phyloP scores from a whole-genome alignment of 768 basidiomycete genomes.

The Lactarius akahatsu region DNA sequence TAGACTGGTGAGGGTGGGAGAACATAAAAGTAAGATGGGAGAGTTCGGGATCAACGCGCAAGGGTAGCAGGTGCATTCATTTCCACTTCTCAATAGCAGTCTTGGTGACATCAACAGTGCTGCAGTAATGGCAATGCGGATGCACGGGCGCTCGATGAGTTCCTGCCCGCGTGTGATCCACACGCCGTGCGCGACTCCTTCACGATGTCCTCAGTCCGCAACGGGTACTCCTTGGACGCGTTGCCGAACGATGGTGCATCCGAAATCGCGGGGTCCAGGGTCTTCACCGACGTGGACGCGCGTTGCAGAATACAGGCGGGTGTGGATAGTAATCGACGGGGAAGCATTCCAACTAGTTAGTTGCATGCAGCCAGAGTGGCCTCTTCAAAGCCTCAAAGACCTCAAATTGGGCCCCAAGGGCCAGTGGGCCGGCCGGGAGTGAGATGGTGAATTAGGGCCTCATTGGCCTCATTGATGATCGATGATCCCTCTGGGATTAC shows the following conservation, averaged over 20 bases:
- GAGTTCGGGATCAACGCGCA: neutral
- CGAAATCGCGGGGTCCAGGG: constrained; percentile 50
- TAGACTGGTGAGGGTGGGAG: neutral
- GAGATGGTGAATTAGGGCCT: too few relatives aligned
- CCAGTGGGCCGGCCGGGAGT: too few relatives aligned
- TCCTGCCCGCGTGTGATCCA: constrained; percentile 47
- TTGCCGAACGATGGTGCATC: constrained; percentile 52
- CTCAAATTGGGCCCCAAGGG: too few relatives aligned
- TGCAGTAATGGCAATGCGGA: constrained; percentile 77
- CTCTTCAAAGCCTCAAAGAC: too few relatives aligned
- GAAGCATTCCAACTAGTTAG: constrained; percentile 31
- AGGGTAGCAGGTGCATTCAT: constrained; percentile 72
- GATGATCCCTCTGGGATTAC: too few relatives aligned
- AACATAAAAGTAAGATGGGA: neutral
- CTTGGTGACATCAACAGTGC: constrained; percentile 57
- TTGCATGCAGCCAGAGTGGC: too few relatives aligned
- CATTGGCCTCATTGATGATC: too few relatives aligned
- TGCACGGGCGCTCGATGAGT: constrained; percentile 35
- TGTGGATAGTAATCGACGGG: constrained; percentile 80
- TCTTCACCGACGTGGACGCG: constrained; percentile 38
- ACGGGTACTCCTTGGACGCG: constrained; percentile 66
- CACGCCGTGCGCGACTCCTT: constrained; percentile 58
- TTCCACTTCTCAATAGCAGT: constrained; percentile 64
- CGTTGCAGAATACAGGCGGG: constrained; percentile 51
- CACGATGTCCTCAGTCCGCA: constrained; percentile 78